phyloP scores from a whole-genome alignment of 2,329 filamentous ascomycete genomes.

The Fonsecaea multimorphosa region DNA sequence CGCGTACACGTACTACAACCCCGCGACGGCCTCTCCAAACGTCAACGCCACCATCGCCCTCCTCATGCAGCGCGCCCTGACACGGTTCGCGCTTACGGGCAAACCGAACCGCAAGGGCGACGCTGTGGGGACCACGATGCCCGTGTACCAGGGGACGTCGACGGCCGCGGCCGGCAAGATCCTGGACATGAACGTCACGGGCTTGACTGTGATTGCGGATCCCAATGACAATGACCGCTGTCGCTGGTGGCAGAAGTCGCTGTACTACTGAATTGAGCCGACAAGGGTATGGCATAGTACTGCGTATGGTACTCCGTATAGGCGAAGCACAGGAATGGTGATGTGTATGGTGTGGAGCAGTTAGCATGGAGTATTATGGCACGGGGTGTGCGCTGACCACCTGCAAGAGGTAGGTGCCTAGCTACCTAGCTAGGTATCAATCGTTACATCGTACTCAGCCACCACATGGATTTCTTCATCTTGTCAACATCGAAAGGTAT shows the following conservation, averaged over 20 bases:
- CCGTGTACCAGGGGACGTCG: background rate
- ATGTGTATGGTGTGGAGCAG: too few species aligned
- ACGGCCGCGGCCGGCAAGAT: conserved; percentile 23
- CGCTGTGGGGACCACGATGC: background rate
- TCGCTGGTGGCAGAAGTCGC: conserved; percentile 60
- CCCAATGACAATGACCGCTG: conserved; percentile 57
- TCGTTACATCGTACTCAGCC: background rate
- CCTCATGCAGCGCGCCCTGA: conserved; percentile 48
- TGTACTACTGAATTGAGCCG: conserved; percentile 41
- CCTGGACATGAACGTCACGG: conserved; percentile 48
- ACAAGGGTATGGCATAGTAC: too few species aligned
- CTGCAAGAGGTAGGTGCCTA: too few species aligned
- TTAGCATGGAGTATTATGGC: too few species aligned
- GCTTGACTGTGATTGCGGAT: conserved; percentile 53
- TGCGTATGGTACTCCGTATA: too few species aligned
- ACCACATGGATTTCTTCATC: background rate
- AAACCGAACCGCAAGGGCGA: conserved; percentile 38
- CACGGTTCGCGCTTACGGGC: conserved; percentile 45
- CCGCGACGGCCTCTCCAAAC: conserved; percentile 41
- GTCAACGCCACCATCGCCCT: conserved; percentile 43
- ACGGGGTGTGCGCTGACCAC: too few species aligned
- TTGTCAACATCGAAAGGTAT: background rate
- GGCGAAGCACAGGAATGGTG: too few species aligned
- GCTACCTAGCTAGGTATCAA: too few species aligned
- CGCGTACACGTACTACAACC: conserved; percentile 59